Percentiles rank a stretch among this genome's conserved stretches.
phyloP scores from a whole-genome alignment of 768 basidiomycete species.

The Tulasnella sp. region DNA sequence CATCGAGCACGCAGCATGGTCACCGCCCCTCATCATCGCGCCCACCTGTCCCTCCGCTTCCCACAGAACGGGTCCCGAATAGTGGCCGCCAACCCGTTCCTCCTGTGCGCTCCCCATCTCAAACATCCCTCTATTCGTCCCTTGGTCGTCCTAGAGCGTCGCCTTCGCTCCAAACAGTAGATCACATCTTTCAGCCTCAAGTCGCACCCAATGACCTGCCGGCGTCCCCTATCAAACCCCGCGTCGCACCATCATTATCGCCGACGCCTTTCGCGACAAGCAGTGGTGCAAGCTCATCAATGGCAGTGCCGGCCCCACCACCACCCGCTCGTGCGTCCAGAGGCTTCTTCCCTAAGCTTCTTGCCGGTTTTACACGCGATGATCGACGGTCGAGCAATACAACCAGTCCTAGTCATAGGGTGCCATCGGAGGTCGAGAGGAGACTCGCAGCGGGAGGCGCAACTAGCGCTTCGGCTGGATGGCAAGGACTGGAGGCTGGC shows the following conservation, averaged over 20 bases:
- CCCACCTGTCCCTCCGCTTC: constrained; percentile 8
- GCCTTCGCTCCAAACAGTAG: background rate
- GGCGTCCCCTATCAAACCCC: background rate
- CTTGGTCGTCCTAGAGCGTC: background rate
- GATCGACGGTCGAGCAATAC: background rate
- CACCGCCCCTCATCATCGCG: background rate
- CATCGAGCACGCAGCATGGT: background rate
- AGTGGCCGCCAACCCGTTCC: background rate
- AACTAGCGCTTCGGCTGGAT: background rate
- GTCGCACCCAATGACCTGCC: background rate
- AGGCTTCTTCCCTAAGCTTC: constrained; percentile 10
- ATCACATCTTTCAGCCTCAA: constrained; percentile 2
- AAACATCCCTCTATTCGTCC: background rate
- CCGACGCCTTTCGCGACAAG: too few relatives aligned
- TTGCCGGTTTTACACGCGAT: background rate
- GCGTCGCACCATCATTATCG: too few relatives aligned
- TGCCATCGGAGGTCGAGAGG: constrained; percentile 1
- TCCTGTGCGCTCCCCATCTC: background rate
- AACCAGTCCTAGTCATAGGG: background rate
- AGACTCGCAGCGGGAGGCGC: background rate
- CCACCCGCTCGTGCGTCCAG: constrained; percentile 1
- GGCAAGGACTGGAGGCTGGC: background rate
- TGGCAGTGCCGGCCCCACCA: background rate
- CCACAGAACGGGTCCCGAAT: background rate
- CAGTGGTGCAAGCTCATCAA: background rate